Evolutionary conservation across 371 early-diverging fungal genomes (phyloP).

Genomic region (Chytridium lagenaria): DNA sequence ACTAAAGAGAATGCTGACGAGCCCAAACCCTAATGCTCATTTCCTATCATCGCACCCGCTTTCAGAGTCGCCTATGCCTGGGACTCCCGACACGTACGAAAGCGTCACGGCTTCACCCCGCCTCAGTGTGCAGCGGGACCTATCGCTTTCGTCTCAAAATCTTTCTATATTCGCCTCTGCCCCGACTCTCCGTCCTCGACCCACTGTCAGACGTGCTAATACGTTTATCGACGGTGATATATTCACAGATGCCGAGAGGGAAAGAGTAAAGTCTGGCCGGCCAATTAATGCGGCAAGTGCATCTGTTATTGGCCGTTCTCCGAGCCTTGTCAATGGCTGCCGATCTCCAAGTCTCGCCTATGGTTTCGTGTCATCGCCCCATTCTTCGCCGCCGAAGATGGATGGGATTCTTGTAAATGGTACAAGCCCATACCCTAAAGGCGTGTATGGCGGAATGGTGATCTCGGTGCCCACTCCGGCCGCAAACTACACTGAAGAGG

Average conservation of each 20-base stretch:
- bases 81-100: not conserved
- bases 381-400: not conserved
- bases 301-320: no score
- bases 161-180: no score
- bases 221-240: constrained; percentile 30
- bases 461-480: not conserved
- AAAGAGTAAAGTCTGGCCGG: constrained; percentile 14
- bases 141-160: no score
- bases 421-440: not conserved
- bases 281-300: not conserved
- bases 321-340: no score
- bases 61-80: not conserved
- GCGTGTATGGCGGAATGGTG: constrained; percentile 5
- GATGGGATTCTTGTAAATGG: not conserved
- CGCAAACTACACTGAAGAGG: not conserved
- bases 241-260: constrained; percentile 33
- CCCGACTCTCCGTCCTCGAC: not conserved
- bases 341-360: not conserved
- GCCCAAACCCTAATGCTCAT: not conserved
- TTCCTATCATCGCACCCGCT: not conserved
- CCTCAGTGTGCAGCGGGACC: not conserved
- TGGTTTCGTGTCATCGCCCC: not conserved
- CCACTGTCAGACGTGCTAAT: constrained; percentile 18
- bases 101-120: not conserved
- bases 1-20: constrained; percentile 19